Base-by-base conservation (phyloP, 371 early-diverging fungal species). In the Apophysomyces variabilis region DNA sequence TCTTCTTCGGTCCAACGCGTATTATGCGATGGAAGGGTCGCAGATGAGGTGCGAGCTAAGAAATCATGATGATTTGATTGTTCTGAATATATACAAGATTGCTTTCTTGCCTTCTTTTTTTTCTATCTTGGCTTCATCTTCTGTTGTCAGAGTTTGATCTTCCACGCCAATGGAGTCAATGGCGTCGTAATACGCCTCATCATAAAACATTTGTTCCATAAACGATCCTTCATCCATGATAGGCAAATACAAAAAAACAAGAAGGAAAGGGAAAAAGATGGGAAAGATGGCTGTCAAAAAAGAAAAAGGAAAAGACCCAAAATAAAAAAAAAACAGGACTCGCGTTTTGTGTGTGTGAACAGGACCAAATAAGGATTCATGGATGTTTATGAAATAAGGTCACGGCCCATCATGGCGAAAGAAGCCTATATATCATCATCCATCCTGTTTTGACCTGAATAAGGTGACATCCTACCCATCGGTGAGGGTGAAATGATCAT, bases 181-280 rank as follows among this genome's bases (percentile, higher is more conserved):
- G 8, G 54, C 11, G 9, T 86, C 85, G 67, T 87, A 89, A 62
- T 78, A 86, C 57, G 80, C 81, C 65, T 91, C 90, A 57, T 91
- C 91, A 7, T 85, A 88, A 16, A 91, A 75, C 90, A 91, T 90
- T 65, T 85, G 84, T 57, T 86, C 87, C 66, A 91, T 91, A 58
- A 90, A 68, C 47, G 75, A 85, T 60, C 83, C 80, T 44, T 79
- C 83, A 68, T 90, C 90, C 85, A 87, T 87, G 45, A 26, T 26
- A 32, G 35, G 14, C 18, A 58, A 14, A 37, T 8, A 58, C 11
- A 1, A 35, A 35, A 35, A 58, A 37, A 32, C 5, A 35, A 37
- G 35, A 18, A 9, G 43, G 41, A 43, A 60, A 60, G 43, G 11
- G 38, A 60, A 43, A 43, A 60, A 43, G 43, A 60, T 5, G 7